Base-by-base conservation (phyloP, 371 early-diverging fungal species). In the Mucor plumbeus region DNA sequence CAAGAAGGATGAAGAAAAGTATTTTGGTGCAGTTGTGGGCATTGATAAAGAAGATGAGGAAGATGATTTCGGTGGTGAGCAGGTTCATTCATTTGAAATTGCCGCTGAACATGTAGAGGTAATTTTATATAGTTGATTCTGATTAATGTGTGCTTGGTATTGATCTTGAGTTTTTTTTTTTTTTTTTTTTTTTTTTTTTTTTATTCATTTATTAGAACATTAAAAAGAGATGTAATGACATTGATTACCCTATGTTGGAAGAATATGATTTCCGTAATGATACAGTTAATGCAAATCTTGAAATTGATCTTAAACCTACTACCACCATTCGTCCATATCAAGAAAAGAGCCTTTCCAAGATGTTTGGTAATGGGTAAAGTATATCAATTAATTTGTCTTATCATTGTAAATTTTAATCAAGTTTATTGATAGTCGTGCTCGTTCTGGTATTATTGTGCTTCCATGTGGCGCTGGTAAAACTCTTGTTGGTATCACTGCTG, bases 381-480 rank as follows among this genome's bases (percentile, higher is more conserved):
- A 64, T 40, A 41, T 11, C 11, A 0, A 4, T 26, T 64, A 11
- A 48, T 17, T 15, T 35, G 38, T 2, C 7, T 14, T 36, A 0
- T 7, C 15, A 54, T n/a, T 5, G 35, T 34, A 14, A n/a, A n/a
- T 33, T 59, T 38, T 38, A 9, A 11, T 11, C 38, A 38, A 38
- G 26, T 26, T 26, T 41, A 4, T 15, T 47, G 34, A 4, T 72
- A 78, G 97, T 5, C 88, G 99, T 62, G 99, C 99, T 15, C 81
- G 99, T 53, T 95, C 96, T 21, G 99, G 99, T n/a, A 99, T 99
- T 70, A 99, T 99, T 77, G 99, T 99, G 63, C 81, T 99, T 64
- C 99, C 99, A 0, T 99, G 99, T 76, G 99, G 99, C 53, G 97
- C 98, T 14, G 99, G 99, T 54, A 99, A 99, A 80, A 99, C 99